A percentile compares a stretch with the other conserved stretches of the same genome.
These are phyloP conservation scores for Mercurialis annua DNA, from an alignment of 345 rosid genomes.

Conservation along the genomic window DNA sequence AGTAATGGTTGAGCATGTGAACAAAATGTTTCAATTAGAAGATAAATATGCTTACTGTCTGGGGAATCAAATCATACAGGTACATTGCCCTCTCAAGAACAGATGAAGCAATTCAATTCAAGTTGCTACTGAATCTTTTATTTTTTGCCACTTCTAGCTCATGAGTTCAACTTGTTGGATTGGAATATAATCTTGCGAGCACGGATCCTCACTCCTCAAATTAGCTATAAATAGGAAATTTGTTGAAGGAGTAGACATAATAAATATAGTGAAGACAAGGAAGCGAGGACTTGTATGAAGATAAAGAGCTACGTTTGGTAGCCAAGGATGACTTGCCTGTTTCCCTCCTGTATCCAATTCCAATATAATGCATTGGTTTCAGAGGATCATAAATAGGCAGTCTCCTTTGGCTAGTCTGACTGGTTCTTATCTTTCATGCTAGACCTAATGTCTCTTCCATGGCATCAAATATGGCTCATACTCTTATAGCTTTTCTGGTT, in stretches of 20 bases:
- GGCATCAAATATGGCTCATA: too few relatives aligned
- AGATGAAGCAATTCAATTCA: conserved; percentile 23
- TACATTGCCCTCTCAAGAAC: not conserved
- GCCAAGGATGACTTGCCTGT: conserved; percentile 67
- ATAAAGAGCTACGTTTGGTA: conserved; percentile 37
- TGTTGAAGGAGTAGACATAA: not conserved
- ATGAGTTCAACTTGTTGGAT: conserved; percentile 17
- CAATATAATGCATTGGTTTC: too few relatives aligned
- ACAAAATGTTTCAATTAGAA: too few relatives aligned
- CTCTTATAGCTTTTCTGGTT: too few relatives aligned
- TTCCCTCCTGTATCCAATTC: not conserved
- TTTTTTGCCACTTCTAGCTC: not conserved
- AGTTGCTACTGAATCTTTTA: conserved; percentile 9
- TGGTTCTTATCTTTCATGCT: conserved; percentile 31
- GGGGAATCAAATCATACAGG: not conserved
- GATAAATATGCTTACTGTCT: too few relatives aligned
- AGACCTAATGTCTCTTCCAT: conserved; percentile 18
- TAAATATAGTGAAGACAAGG: not conserved
- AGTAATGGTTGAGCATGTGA: too few relatives aligned
- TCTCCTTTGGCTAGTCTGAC: conserved; percentile 37
- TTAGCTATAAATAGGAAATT: conserved; percentile 28
- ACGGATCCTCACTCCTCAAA: not conserved
- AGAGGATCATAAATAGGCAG: conserved; percentile 18
- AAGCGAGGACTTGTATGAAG: conserved; percentile 52
- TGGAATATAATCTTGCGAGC: too few relatives aligned